Base-by-base conservation (phyloP, 2,329 filamentous ascomycete species). In the Saccharata proteae region DNA sequence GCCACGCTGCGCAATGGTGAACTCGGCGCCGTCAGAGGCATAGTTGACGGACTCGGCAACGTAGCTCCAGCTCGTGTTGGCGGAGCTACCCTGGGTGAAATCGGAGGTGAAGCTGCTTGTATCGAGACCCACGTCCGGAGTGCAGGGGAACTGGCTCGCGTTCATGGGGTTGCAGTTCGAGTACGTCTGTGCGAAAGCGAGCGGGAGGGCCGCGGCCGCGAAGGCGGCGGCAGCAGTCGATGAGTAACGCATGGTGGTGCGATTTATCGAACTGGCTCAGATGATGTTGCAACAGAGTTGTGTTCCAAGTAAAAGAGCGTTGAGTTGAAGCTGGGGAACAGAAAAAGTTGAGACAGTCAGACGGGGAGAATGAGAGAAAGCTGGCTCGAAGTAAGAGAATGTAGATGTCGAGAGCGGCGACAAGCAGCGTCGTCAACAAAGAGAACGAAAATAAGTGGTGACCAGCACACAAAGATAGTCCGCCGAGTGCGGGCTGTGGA, bases 1-100 rank as follows among this genome's bases (percentile, higher is more conserved):
- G 10, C 55, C 58, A 18, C 55, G 54, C 39, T 60, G 62, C 26
- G 47, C 49, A 40, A 71, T 63, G 22, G 49, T 59, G 47, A 71
- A 69, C n/a, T 60, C 53, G 26, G 62, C 64, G 15, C 66, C 67
- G 13, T 59, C 51, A 6, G 50, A 29, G 18, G 37, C 46, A 37
- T 61, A 61, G 30, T 57, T 64, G 30, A 68, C 61, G 36, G 52
- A 52, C n/a, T 51, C 52, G 16, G 51, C 48, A 9, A 51, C 55
- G 30, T 51, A 49, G 33, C 49, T 55, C 54, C 45, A 52, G 38
- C 49, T 55, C 41, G 50, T 49, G 40, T 57, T 49, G 23, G 47
- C 47, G 5, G 43, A 43, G 32, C 47, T 44, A 24, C 57, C 60
- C 16, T 49, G 45, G 23, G 54, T 61, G 48, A 65, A 66, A 41